Base-by-base conservation (phyloP, 176 grass and related monocot species). In the Oryza glaberrima region DNA sequence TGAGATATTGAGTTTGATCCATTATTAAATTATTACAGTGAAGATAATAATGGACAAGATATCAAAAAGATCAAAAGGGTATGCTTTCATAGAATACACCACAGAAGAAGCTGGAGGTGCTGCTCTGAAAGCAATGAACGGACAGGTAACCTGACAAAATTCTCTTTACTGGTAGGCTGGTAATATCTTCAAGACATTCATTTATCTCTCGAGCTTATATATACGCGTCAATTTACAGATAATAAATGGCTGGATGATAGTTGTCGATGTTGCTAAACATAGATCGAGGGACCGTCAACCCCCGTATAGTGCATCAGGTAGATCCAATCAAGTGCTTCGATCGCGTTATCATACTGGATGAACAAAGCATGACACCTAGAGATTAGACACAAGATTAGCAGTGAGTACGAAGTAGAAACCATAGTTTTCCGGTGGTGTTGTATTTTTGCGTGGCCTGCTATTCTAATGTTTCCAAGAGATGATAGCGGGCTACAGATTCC, bases 11-110 rank as follows among this genome's bases (percentile, higher is more conserved):
- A 84, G 19, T 81, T 40, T 13, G 7, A 23, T 20, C 44, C 9
- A 73, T 44, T 44, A 75, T 72, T 88, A 40, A 9, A 74, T 66
- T 77, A 8, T 64, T 80, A 78, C 82, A 96, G 91, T 94, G 7
- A 91, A 99, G 90, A 92, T 99, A 81, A 96, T 99, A 90, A 96
- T 94, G 90, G 93, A 99, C 85, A 96, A 77, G 78, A 99, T 99
- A 90, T 99, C 94, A 49, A 94, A 92, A 92, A 96, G 96, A 88
- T 96, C 91, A 76, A 99, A 99, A 70, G 94, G 91, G 14, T 96
- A 99, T 16, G 94, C 91, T 46, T 99, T 96, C 81, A 87, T 99
- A 49, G 96, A 96, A 74, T 96, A 94, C 72, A 99, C 94, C 30
- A 96, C 92, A 54, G 90, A 96, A 88, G 91, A 96, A 96, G 94